Evolutionary conservation across 768 basidiomycete species (phyloP).

Genomic region (Melanogaster broomeanus): DNA sequence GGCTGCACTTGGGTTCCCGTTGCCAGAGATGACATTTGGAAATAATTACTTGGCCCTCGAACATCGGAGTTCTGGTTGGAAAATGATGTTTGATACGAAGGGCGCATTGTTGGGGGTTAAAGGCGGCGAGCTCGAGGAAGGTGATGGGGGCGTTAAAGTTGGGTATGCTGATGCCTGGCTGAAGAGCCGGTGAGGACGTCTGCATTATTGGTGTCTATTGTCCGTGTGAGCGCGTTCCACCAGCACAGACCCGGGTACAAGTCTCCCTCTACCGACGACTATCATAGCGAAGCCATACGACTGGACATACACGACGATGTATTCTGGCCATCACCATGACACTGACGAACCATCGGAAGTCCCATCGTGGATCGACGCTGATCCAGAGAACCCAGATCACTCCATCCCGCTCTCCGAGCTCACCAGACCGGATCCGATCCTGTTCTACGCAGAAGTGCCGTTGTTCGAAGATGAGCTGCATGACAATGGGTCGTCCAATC

Average conservation of each 20-base stretch:
- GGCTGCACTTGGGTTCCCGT: conserved; percentile 64
- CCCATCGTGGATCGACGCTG: conserved; percentile 52
- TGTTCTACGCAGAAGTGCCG: conserved; percentile 97
- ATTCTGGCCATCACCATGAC: conserved; percentile 57
- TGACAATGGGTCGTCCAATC: conserved; percentile 89
- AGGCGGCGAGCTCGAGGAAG: conserved; percentile 70
- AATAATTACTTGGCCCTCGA: conserved; percentile 71
- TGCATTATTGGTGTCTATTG: background rate
- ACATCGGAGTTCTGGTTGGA: conserved; percentile 66
- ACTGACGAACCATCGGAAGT: conserved; percentile 1
- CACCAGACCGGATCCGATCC: conserved; percentile 88
- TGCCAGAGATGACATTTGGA: conserved; percentile 98
- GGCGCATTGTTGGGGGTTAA: conserved; percentile 73
- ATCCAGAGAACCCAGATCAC: conserved; percentile 57
- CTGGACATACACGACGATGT: conserved; percentile 96
- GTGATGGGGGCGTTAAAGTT: conserved; percentile 93
- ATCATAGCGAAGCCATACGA: conserved; percentile 87
- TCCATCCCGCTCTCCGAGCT: conserved; percentile 83
- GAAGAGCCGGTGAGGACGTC: conserved; percentile 68
- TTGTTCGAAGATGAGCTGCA: conserved; percentile 97
- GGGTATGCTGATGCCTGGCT: conserved; percentile 95
- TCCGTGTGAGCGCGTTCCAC: conserved; percentile 28
- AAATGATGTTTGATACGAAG: conserved; percentile 63
- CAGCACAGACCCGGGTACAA: conserved; percentile 70
- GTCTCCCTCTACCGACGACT: conserved; percentile 67